Conservation (phyloP, 495 filamentous ascomycete genomes). For the Chaetomium tenue region DNA sequence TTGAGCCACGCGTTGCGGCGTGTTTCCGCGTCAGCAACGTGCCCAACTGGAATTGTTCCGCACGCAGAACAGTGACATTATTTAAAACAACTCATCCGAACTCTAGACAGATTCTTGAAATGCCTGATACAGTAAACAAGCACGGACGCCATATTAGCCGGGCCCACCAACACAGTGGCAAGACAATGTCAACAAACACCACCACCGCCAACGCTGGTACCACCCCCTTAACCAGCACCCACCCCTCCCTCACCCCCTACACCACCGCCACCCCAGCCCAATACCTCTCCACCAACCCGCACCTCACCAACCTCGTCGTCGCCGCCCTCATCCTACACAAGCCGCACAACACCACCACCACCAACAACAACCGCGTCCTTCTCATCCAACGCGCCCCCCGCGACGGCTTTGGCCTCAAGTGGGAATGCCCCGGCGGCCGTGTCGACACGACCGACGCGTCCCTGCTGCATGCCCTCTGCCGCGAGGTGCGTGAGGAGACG, state of each 20-base stretch:
- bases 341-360: too few relatives aligned
- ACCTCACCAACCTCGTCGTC: conserved; percentile 33
- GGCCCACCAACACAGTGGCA: not conserved
- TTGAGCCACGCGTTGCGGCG: too few relatives aligned
- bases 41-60: too few relatives aligned
- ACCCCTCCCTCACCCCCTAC: not conserved
- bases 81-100: too few relatives aligned
- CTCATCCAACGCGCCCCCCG: conserved; percentile 49
- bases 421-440: conserved; percentile 54
- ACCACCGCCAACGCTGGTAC: too few relatives aligned
- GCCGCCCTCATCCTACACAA: conserved; percentile 37
- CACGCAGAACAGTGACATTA: too few relatives aligned
- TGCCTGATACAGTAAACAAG: too few relatives aligned
- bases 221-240: not conserved
- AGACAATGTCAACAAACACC: conserved; percentile 1
- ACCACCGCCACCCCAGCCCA: conserved; percentile 26
- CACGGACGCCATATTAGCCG: too few relatives aligned
- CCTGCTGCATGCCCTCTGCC: conserved; percentile 43
- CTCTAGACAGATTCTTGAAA: too few relatives aligned
- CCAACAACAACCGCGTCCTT: conserved; percentile 36
- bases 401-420: conserved; percentile 46
- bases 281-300: conserved; percentile 30
- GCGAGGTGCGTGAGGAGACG: conserved; percentile 55
- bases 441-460: conserved; percentile 43
- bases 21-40: too few relatives aligned